Conservation (phyloP, 345 rosid genomes). For the Murraya paniculata region DNA sequence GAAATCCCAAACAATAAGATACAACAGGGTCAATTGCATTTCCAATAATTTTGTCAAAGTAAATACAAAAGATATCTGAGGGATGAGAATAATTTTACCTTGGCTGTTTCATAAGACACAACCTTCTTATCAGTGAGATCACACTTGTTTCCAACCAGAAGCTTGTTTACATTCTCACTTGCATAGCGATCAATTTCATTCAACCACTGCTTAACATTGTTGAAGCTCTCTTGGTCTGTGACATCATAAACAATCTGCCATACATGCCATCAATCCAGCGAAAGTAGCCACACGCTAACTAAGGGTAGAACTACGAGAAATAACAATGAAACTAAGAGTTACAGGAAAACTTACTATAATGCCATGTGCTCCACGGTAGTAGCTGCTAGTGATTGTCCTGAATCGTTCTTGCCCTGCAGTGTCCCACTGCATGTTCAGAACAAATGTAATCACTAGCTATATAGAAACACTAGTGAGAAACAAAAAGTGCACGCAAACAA, state of each 20-base stretch:
- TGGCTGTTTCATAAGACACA: slow-evolving; percentile 72
- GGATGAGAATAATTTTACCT: slow-evolving; percentile 35
- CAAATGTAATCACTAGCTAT: not conserved
- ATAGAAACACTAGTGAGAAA: not conserved
- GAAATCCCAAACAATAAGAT: not conserved
- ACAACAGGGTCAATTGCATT: not conserved
- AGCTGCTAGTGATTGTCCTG: slow-evolving; percentile 52
- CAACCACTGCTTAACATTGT: slow-evolving; percentile 75
- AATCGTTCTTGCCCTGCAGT: slow-evolving; percentile 58
- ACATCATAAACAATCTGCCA: slow-evolving; percentile 77
- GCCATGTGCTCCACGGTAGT: slow-evolving; percentile 56
- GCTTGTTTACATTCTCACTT: slow-evolving; percentile 73
- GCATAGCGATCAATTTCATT: slow-evolving; percentile 79
- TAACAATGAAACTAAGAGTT: not conserved
- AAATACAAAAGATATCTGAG: not conserved
- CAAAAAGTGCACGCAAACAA: not conserved
- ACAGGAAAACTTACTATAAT: slow-evolving; percentile 32
- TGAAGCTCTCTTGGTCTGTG: slow-evolving; percentile 79
- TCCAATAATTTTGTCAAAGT: not conserved
- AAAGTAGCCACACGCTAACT: not conserved
- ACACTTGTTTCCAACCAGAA: slow-evolving; percentile 68
- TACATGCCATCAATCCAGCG: not conserved
- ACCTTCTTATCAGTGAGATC: slow-evolving; percentile 68
- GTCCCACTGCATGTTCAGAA: slow-evolving; percentile 38
- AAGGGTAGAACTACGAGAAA: not conserved